Base-by-base conservation (phyloP, 352 stramenopile species). In the Phytopythium vexans region DNA sequence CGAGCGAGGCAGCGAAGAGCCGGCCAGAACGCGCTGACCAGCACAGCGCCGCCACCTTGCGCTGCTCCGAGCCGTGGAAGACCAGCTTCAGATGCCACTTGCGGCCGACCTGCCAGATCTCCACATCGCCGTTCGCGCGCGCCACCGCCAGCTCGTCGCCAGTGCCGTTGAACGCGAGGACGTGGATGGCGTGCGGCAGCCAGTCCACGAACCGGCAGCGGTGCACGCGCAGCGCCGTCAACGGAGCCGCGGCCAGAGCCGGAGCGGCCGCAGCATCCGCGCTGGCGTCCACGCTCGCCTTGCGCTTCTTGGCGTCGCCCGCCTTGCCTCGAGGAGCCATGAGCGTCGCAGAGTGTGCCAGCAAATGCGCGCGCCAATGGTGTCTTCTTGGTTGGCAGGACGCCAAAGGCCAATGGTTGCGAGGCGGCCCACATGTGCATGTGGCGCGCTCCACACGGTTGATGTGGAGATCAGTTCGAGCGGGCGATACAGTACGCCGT, bases 121-220 rank as follows among this genome's bases (percentile, higher is more conserved):
- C 86, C 43, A 95, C 74, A 60, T 93, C 81, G 42, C 86, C 86
- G 52, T 80, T 91, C 45, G 74, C 74, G 41, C 83, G 82, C 39
- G 82, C 86, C 15, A 95, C 80, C 10, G 86, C 86, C 52, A 95
- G 50, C 40, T 79, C 68, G 51, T 82, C 66, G 32, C 79, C 77
- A 2, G 50, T 16, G 3, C 67, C 58, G 51, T 81, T 87, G 52
- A 90, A 94, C 41, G 64, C 59, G 52, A 89, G 62, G 32, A 68
- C 68, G 54, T 89, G 71, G 10, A 92, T 72, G 41, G 81, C 82
- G 21, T 84, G 58, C 27, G 83, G 83, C 77, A 92, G 88, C 74
- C 81, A 92, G 56, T 94, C 81, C 50, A 94, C 72, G 54, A 94
- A 94, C 54, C 83, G 83, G 58, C 83, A 94, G 41, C 83, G 83